Evolutionary conservation across 345 rosid species (phyloP), one percentile per base, ranked within the genome.

Genomic region (Viola odorata): DNA sequence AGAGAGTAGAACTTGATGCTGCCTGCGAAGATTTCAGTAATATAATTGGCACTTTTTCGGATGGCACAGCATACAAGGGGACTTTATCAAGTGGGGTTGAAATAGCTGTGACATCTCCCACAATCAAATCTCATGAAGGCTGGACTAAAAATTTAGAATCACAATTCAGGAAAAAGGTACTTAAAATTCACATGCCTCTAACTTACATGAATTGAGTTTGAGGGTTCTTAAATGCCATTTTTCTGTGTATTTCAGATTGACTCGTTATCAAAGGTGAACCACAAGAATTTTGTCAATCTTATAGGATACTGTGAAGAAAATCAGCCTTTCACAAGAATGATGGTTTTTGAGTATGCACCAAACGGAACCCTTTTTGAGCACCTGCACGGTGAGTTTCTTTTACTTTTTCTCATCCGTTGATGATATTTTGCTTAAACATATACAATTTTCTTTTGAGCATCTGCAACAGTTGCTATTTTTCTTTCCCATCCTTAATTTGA

Each of bases 11-110:
- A 72, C 88, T 94, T 61, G 85, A 79, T 76, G 89, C 85, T 50
- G 99, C 96, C 16, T 90, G 99, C 55, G 99, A 94, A 75, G 99
- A 90, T 73, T 94, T 94, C 68, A 94, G 97, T 60, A 94, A 94
- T 67, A 82, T 94, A 68, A 88, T 94, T 37, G 99, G 89, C 38
- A 63, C 84, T 49, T 84, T 83, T 60, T 75, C 88, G 7, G 83
- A 80, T 49, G 89, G 92, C 15, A 79, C 78, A 4, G 78, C 87
- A 14, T 95, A 91, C 53, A 95, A 95, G 68, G 99, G 99, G 4
- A 95, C 97, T 60, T 69, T 91, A 12, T 85, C 99, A 0, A 95
- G 87, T 61, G 97, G 96, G 23, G 88, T 81, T 68, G 99, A 95
- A 75, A 82, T 95, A 32, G 95, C 94, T 4, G 97, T 91, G 72